These are phyloP conservation scores for Fusarium siculi DNA, from an alignment of 2,329 filamentous ascomycete species.

Conservation along the genomic window DNA sequence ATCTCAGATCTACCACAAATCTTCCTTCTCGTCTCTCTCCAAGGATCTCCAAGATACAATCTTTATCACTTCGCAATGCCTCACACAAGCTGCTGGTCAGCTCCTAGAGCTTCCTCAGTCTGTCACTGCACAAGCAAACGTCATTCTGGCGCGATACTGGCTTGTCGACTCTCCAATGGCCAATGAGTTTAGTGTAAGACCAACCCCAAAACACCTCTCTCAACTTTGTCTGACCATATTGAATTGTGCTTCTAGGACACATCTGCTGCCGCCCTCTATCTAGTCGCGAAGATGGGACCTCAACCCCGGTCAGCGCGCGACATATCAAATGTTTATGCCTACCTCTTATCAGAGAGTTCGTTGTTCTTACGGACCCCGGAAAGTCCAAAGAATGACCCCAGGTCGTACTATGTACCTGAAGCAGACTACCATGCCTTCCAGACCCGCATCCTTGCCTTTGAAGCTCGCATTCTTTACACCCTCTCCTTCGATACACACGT, in stretches of 20 bases:
- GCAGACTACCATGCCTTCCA: constrained; percentile 74
- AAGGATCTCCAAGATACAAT: constrained; percentile 76
- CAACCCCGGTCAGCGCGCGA: constrained; percentile 81
- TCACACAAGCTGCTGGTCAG: constrained; percentile 82
- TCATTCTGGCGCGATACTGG: constrained; percentile 86
- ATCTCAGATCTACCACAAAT: constrained; percentile 71
- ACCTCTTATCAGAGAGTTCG: constrained; percentile 74
- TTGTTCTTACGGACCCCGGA: constrained; percentile 60
- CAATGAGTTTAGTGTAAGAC: constrained; percentile 66
- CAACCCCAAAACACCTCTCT: not conserved
- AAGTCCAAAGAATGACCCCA: constrained; percentile 54
- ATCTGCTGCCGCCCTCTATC: constrained; percentile 83
- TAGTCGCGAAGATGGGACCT: constrained; percentile 84
- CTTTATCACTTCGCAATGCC: constrained; percentile 75
- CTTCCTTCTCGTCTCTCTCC: constrained; percentile 68
- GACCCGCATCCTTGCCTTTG: constrained; percentile 74
- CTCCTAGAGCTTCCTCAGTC: constrained; percentile 87
- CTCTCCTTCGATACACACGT: constrained; percentile 88
- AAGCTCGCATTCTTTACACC: constrained; percentile 79
- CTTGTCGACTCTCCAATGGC: constrained; percentile 66
- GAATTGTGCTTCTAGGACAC: constrained; percentile 67
- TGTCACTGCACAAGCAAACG: constrained; percentile 84
- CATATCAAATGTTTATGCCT: constrained; percentile 85
- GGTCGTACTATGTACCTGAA: constrained; percentile 77
- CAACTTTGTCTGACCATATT: not conserved